Conservation (phyloP, 2,329 filamentous ascomycete genomes). For the Botryotinia convoluta region DNA sequence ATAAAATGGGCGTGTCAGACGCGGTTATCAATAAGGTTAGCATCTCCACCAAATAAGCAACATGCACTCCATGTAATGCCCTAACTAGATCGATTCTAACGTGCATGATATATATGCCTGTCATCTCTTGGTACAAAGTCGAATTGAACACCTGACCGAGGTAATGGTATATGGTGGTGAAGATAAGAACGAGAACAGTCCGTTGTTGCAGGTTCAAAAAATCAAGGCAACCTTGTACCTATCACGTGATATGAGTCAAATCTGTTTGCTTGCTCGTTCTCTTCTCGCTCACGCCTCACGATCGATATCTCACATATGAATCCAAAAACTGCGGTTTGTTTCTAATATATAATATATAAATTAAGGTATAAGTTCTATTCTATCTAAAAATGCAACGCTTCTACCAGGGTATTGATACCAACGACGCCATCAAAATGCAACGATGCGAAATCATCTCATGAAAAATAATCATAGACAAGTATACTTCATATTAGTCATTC, state of each 20-base stretch:
- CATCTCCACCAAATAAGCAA: neutral
- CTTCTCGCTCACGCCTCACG: neutral
- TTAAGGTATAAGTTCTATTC: constrained; percentile 6
- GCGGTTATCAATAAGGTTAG: neutral
- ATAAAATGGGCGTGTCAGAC: neutral
- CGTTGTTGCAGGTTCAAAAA: neutral
- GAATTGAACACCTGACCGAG: no score
- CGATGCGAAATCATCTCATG: neutral
- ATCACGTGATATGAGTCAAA: neutral
- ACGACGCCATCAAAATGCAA: constrained; percentile 13
- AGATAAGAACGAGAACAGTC: neutral
- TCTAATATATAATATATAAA: neutral
- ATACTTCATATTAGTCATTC: constrained; percentile 8
- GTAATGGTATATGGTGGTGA: neutral
- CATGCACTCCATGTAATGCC: neutral
- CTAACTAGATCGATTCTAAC: neutral
- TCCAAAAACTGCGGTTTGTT: neutral
- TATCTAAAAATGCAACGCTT: constrained; percentile 12
- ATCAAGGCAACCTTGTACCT: neutral
- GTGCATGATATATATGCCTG: neutral
- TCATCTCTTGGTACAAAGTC: neutral
- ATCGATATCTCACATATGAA: neutral
- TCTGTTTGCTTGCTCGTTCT: neutral
- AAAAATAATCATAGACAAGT: neutral
- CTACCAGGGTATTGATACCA: constrained; percentile 8